Conservation (phyloP, 805 yeast species). For the Kluyveromyces siamensis region DNA sequence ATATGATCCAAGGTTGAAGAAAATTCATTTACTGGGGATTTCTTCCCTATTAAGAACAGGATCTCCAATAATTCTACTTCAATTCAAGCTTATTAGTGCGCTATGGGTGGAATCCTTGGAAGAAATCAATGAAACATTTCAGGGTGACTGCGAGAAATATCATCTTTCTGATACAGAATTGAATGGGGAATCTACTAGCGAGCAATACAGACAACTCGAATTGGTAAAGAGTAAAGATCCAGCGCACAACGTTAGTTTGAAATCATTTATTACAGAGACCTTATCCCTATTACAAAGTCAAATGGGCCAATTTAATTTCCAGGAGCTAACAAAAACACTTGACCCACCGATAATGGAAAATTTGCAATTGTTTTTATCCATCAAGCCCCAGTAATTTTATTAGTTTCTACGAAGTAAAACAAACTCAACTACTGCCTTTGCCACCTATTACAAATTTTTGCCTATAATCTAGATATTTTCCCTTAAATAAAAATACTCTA, state of each 20-base stretch:
- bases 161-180: constrained; percentile 35
- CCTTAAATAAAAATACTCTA: constrained; percentile 22
- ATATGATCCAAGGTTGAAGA: constrained; percentile 68
- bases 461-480: constrained; percentile 4
- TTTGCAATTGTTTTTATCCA: constrained; percentile 18
- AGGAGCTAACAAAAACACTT: constrained; percentile 14
- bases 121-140: constrained; percentile 54
- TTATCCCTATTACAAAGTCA: constrained; percentile 19
- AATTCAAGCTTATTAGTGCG: constrained; percentile 28
- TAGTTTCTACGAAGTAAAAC: not conserved
- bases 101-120: constrained; percentile 53
- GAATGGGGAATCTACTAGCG: constrained; percentile 32
- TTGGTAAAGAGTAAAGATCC: constrained; percentile 37
- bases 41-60: constrained; percentile 40
- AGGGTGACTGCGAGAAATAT: constrained; percentile 49
- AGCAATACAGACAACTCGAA: constrained; percentile 35
- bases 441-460: not conserved
- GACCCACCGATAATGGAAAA: constrained; percentile 20
- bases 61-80: constrained; percentile 21
- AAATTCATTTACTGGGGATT: constrained; percentile 56
- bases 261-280: constrained; percentile 33
- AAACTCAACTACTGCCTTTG: not conserved
- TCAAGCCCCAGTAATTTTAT: constrained; percentile 5
- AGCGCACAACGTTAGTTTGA: constrained; percentile 44
- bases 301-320: constrained; percentile 18